A percentile compares a stretch with the other conserved stretches of the same genome.
Evolutionary conservation across 2,329 filamentous ascomycete species (phyloP).

Genomic region (Arthroderma sp.): DNA sequence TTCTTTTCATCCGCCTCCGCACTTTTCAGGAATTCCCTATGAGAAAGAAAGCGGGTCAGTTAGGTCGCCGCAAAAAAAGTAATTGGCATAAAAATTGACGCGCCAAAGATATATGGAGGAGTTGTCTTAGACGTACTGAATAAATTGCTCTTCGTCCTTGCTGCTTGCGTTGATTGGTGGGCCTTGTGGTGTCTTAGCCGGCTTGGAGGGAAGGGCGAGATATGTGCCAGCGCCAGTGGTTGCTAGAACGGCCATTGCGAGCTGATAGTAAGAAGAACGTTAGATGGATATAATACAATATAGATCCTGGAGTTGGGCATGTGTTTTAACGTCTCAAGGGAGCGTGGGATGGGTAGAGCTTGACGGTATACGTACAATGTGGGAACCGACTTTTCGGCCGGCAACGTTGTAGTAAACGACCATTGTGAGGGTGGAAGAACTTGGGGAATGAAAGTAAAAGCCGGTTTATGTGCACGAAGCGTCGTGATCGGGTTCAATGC

Average conservation of each 20-base stretch:
- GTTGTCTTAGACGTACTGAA: constrained; percentile 40
- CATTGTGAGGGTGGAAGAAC: constrained; percentile 26
- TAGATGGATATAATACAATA: too few relatives aligned
- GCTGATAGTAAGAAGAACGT: constrained; percentile 28
- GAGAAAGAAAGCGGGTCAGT: neutral
- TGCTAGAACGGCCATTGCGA: constrained; percentile 46
- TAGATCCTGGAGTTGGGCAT: too few relatives aligned
- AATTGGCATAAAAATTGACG: neutral
- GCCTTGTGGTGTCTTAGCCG: constrained; percentile 33
- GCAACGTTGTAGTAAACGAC: constrained; percentile 39
- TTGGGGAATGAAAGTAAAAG: too few relatives aligned
- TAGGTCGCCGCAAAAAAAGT: neutral
- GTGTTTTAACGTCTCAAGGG: too few relatives aligned
- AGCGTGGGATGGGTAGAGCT: too few relatives aligned
- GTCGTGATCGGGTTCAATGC: too few relatives aligned
- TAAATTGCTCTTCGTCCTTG: constrained; percentile 56
- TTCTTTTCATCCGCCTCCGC: constrained; percentile 37
- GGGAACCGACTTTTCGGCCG: constrained; percentile 40
- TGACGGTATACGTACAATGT: constrained; percentile 31
- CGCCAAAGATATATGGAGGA: neutral
- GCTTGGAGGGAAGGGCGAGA: constrained; percentile 33
- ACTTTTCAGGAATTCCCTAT: constrained; percentile 39
- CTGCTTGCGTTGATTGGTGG: constrained; percentile 52
- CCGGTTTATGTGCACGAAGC: too few relatives aligned
- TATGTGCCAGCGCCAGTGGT: constrained; percentile 35